Percentiles rank a stretch among this genome's conserved stretches.
Evolutionary conservation across 2,329 filamentous ascomycete genomes (phyloP).

Genomic region (Stagonosporopsis tanaceti): DNA sequence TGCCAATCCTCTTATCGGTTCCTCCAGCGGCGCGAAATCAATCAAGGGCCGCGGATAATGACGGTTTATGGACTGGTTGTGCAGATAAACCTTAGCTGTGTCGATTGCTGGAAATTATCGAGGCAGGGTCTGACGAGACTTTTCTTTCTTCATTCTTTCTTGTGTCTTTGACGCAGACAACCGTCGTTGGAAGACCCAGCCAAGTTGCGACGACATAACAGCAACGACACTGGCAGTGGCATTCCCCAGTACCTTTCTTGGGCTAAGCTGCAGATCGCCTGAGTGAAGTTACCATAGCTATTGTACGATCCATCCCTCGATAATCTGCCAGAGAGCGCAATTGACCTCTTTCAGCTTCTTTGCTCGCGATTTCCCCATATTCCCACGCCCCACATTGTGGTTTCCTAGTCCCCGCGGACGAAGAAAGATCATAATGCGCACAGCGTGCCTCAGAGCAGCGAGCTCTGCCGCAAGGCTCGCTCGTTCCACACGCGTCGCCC

Average conservation of each 20-base stretch:
- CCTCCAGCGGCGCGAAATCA: conserved; percentile 16
- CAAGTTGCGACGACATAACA: conserved; percentile 1
- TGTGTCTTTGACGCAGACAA: conserved; percentile 8
- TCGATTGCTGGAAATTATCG: conserved; percentile 17
- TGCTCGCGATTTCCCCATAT: conserved; percentile 15
- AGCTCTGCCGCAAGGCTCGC: conserved; percentile 39
- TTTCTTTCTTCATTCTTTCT: conserved; percentile 7
- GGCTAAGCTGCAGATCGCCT: conserved; percentile 5
- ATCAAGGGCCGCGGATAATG: conserved; percentile 16
- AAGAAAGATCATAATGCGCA: conserved; percentile 37
- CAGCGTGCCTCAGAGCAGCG: conserved; percentile 43
- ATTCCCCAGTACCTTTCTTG: neutral
- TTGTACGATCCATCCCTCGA: conserved; percentile 1
- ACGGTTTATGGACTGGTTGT: conserved; percentile 17
- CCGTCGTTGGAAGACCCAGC: neutral
- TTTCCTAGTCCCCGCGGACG: conserved; percentile 11
- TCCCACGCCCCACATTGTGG: conserved; percentile 8
- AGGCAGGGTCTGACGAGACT: conserved; percentile 1
- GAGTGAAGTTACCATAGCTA: conserved; percentile 1
- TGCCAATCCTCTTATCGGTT: conserved; percentile 19
- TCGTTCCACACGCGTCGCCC: conserved; percentile 29
- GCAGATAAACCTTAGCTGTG: conserved; percentile 19
- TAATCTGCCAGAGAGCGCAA: neutral
- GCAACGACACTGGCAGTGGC: conserved; percentile 11
- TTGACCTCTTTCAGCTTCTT: conserved; percentile 11